Conservation (phyloP, 495 filamentous ascomycete genomes). For the Eremomyces bilateralis region DNA sequence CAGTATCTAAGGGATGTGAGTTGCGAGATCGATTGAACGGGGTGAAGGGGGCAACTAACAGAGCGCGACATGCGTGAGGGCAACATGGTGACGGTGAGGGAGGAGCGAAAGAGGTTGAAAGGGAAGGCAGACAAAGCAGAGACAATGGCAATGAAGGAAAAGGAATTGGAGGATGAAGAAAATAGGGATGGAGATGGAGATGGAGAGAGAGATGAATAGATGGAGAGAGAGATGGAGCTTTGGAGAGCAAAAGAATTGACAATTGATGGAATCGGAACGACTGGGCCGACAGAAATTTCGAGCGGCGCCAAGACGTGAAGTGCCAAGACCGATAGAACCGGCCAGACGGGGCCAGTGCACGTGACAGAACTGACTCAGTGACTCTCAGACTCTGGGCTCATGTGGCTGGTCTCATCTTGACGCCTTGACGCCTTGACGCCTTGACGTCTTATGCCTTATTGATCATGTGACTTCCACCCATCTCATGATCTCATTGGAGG, state of each 20-base stretch:
- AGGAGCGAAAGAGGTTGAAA: constrained; percentile 5
- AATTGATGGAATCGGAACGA: too few relatives aligned
- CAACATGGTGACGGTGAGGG: constrained; percentile 30
- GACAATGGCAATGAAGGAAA: constrained; percentile 1
- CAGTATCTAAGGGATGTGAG: constrained; percentile 28
- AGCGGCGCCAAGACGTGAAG: too few relatives aligned
- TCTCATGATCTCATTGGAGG: too few relatives aligned
- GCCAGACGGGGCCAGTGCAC: too few relatives aligned
- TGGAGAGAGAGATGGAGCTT: not conserved
- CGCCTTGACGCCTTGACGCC: too few relatives aligned
- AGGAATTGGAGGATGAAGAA: constrained; percentile 15
- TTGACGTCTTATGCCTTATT: too few relatives aligned
- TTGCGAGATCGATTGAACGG: constrained; percentile 11
- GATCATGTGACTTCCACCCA: too few relatives aligned
- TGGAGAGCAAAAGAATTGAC: not conserved
- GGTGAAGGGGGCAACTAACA: constrained; percentile 33
- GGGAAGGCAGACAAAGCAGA: constrained; percentile 11
- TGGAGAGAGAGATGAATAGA: constrained; percentile 9
- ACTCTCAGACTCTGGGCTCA: too few relatives aligned
- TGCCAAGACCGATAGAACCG: too few relatives aligned
- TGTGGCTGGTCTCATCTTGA: too few relatives aligned
- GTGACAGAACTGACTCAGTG: too few relatives aligned
- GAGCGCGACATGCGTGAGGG: constrained; percentile 40
- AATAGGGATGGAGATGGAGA: constrained; percentile 13
- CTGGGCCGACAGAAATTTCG: too few relatives aligned